Base-by-base conservation (phyloP, 805 yeast species). In the Wickerhamomyces canadensis region DNA sequence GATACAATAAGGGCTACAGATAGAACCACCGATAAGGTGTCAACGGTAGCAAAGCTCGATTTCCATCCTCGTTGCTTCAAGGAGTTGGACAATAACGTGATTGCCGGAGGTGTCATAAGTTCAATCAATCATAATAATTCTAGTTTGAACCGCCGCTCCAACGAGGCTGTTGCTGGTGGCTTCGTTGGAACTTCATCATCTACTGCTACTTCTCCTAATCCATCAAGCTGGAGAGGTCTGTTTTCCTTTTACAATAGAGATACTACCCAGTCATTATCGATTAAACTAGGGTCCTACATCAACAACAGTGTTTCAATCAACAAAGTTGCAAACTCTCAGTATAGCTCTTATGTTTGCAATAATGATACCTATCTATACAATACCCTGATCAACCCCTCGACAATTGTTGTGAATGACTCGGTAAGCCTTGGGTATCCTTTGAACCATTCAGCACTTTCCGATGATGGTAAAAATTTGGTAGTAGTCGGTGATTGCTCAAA, bases 401-500 rank as follows among this genome's bases (percentile, higher is more conserved):
- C 72, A 10, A 62, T 73, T 13, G 64, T 68, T 11, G 54, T 73
- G 27, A 48, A 63, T 33, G 62, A 62, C 48, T 61, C 71, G 32
- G 51, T 77, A 43, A 55, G 72, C 43, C 67, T 79, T 38, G 78
- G 77, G 30, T 74, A 78, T 28, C 80, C 94, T 5, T 66, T 88
- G 42, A 89, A 89, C 52, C 84, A 84, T 55, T 80, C 88, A 2
- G 72, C 76, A 22, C 58, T 77, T 25, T 78, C 84, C 18, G 86
- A 84, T 21, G 85, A 80, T 54, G 64, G 64, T 22, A 70, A 73
- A 49, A 70, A 70, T 1, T 56, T 79, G 45, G 67, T 78, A 1
- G 80, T 80, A 2, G 80, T 89, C 19, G 96, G 97, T 2, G 98
- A 89, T 57, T 70, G 82, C 5, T 69, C 81, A 11, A 70, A 76